These are phyloP conservation scores for Talaromyces sp. DNA, from an alignment of 2,329 filamentous ascomycete species.

Conservation along the genomic window DNA sequence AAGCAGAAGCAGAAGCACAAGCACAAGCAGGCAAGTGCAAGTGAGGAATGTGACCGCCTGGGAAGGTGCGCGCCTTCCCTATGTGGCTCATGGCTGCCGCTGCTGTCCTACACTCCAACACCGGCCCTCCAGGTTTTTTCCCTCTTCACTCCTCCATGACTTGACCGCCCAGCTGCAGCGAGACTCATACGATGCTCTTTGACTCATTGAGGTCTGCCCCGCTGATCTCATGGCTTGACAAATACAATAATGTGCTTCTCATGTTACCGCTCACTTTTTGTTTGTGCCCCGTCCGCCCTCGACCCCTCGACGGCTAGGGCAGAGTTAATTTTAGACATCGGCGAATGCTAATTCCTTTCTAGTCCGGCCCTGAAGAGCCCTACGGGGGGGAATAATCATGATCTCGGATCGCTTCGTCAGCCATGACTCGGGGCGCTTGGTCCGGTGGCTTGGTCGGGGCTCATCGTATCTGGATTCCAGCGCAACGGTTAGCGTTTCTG, in stretches of 20 bases:
- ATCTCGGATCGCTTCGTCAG: not conserved
- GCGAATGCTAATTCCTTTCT: not conserved
- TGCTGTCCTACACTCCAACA: not conserved
- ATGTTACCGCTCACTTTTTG: not conserved
- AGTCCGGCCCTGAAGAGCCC: not conserved
- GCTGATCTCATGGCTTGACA: not conserved
- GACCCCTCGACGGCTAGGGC: not conserved
- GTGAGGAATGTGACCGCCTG: not conserved
- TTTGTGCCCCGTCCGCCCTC: not conserved
- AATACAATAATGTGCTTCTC: not conserved
- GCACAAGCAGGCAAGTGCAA: too few relatives aligned
- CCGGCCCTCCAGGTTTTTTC: not conserved
- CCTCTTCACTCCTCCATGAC: not conserved
- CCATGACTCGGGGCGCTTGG: not conserved
- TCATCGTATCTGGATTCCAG: not conserved
- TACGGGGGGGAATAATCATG: not conserved
- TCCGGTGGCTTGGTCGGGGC: not conserved
- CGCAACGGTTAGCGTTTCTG: slow-evolving; percentile 11
- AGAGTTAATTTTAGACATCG: not conserved
- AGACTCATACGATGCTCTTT: not conserved
- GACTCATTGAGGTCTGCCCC: not conserved
- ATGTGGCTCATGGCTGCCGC: not conserved
- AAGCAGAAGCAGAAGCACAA: too few relatives aligned
- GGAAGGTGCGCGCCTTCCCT: not conserved
- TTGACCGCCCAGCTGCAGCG: not conserved